These are phyloP conservation scores for Pseudocercospora vitis DNA, from an alignment of 2,329 filamentous ascomycete species.

Conservation along the genomic window DNA sequence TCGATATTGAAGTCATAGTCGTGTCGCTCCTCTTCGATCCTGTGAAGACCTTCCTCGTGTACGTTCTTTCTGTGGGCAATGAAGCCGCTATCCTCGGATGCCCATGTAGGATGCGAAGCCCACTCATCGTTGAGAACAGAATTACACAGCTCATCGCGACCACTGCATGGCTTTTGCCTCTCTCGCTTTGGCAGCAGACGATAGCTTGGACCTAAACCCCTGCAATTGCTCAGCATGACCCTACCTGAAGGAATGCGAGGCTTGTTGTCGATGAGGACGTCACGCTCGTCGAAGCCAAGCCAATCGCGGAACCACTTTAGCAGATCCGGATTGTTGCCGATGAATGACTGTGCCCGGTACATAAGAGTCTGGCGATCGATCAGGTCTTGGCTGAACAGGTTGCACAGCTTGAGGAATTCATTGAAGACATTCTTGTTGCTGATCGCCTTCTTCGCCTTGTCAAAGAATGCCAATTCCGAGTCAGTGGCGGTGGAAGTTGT, in stretches of 20 bases:
- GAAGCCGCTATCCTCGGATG: slow-evolving; percentile 95
- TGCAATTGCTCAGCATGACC: slow-evolving; percentile 92
- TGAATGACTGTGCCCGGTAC: slow-evolving; percentile 79
- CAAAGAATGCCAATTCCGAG: slow-evolving; percentile 91
- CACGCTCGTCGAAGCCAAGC: slow-evolving; percentile 72
- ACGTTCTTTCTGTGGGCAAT: slow-evolving; percentile 96
- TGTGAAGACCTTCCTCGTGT: slow-evolving; percentile 88
- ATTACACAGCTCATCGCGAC: slow-evolving; percentile 90
- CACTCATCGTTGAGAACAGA: slow-evolving; percentile 95
- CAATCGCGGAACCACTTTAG: slow-evolving; percentile 85
- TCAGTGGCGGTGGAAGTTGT: slow-evolving; percentile 70
- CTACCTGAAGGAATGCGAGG: slow-evolving; percentile 73
- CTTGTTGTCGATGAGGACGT: slow-evolving; percentile 75
- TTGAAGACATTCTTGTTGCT: slow-evolving; percentile 89
- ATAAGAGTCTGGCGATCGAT: slow-evolving; percentile 83
- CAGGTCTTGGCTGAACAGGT: slow-evolving; percentile 88
- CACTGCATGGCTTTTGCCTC: slow-evolving; percentile 86
- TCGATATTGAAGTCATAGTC: slow-evolving; percentile 99
- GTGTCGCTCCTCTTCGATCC: slow-evolving; percentile 96
- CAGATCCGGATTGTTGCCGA: slow-evolving; percentile 85
- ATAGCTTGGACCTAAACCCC: slow-evolving; percentile 94
- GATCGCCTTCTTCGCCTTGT: slow-evolving; percentile 93
- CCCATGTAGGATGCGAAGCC: slow-evolving; percentile 98
- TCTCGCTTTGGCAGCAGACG: slow-evolving; percentile 87
- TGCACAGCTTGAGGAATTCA: slow-evolving; percentile 96